Percentiles rank a stretch among this genome's conserved stretches.
Conservation (phyloP, 352 stramenopile species). For the Phytophthora citrophthora region DNA sequence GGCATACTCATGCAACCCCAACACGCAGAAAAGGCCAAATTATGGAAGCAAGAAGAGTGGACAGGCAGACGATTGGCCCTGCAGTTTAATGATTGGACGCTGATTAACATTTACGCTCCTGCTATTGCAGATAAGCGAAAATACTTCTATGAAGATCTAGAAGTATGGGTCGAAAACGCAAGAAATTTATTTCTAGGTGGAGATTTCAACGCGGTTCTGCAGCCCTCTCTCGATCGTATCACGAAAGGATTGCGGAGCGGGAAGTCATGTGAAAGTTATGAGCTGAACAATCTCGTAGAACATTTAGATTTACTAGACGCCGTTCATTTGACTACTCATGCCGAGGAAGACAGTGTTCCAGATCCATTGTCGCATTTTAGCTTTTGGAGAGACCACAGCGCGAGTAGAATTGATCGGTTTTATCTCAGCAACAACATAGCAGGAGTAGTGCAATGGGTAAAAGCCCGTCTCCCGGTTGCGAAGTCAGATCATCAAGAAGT, state of each 20-base stretch:
- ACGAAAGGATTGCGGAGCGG: background rate
- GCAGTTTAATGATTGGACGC: background rate
- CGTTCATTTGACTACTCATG: background rate
- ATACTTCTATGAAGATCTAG: background rate
- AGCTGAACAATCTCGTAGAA: background rate
- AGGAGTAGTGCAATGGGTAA: background rate
- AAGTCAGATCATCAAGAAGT: background rate
- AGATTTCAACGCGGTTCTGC: slow-evolving; percentile 3
- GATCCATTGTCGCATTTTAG: slow-evolving; percentile 3
- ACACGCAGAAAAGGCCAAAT: background rate
- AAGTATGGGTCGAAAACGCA: background rate
- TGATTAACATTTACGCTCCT: slow-evolving; percentile 5
- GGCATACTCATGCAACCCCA: slow-evolving; percentile 1
- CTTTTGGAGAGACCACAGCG: background rate
- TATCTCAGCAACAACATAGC: background rate
- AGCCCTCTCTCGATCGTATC: background rate
- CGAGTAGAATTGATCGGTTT: background rate
- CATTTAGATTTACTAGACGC: background rate
- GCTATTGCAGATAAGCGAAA: background rate
- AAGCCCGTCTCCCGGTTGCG: background rate
- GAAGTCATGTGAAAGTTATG: background rate
- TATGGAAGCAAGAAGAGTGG: background rate
- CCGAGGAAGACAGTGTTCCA: background rate
- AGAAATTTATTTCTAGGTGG: background rate
- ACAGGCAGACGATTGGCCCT: background rate